Evolutionary conservation across 805 yeast species (phyloP).

Genomic region (Starmerella sirachaensis): DNA sequence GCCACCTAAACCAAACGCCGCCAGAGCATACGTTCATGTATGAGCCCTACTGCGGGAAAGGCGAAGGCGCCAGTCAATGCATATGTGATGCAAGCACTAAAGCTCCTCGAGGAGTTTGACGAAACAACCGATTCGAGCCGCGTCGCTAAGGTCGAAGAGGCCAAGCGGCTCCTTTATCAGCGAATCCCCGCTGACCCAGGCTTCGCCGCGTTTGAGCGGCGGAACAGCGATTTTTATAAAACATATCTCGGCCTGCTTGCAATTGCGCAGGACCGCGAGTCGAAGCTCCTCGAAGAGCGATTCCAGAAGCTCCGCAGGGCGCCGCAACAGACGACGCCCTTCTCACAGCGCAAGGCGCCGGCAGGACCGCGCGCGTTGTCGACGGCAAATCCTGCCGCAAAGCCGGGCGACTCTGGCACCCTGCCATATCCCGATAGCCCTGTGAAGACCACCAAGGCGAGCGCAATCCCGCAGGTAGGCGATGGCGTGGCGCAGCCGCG

Average conservation of each 20-base stretch:
- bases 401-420: background rate
- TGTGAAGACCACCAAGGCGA: background rate
- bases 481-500: too few species aligned
- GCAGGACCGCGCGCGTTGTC: too few species aligned
- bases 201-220: constrained; percentile 3
- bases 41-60: constrained; percentile 7
- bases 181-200: constrained; percentile 14
- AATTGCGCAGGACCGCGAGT: constrained; percentile 9
- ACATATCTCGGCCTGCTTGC: constrained; percentile 6
- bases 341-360: too few species aligned
- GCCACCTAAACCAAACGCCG: background rate
- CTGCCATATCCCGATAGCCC: constrained; percentile 12
- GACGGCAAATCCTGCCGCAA: too few species aligned
- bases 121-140: constrained; percentile 2
- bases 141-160: constrained; percentile 7
- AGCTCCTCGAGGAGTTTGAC: constrained; percentile 13
- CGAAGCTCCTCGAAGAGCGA: constrained; percentile 13
- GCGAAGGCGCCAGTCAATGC: constrained; percentile 7
- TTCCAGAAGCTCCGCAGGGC: constrained; percentile 14
- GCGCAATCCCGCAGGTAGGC: too few species aligned
- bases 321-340: too few species aligned
- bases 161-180: constrained; percentile 7
- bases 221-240: constrained; percentile 9
- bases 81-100: constrained; percentile 9
- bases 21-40: constrained; percentile 5